A percentile compares a stretch with the other conserved stretches of the same genome.
Evolutionary conservation across 169 alveolate genomes (phyloP).

Genomic region (Eimeria necatrix): DNA sequence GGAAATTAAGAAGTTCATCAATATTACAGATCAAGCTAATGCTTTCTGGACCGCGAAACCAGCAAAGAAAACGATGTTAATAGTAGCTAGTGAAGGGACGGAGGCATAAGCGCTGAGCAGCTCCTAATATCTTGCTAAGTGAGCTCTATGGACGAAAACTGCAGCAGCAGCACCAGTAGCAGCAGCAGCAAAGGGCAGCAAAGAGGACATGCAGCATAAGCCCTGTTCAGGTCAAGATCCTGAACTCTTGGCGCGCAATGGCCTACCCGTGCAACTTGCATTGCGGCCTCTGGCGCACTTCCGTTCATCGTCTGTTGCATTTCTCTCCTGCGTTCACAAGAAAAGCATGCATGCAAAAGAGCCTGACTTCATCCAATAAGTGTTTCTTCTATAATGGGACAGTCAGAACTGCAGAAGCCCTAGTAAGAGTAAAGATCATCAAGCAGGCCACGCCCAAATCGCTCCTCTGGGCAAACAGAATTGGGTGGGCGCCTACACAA

Average conservation of each 20-base stretch:
- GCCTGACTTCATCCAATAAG: not conserved
- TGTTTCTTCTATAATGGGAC: too few relatives aligned
- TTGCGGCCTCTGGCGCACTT: conserved; percentile 47
- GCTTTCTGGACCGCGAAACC: too few relatives aligned
- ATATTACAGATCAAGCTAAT: too few relatives aligned
- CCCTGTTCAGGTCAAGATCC: not conserved
- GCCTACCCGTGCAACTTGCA: conserved; percentile 68
- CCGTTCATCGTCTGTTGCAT: conserved; percentile 63
- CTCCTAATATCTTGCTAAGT: too few relatives aligned
- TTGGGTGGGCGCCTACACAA: not conserved
- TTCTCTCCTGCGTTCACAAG: conserved; percentile 35
- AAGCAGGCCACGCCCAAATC: too few relatives aligned
- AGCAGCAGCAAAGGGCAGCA: not conserved
- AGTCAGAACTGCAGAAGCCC: too few relatives aligned
- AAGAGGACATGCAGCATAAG: not conserved
- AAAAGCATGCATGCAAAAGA: not conserved
- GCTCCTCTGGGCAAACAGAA: not conserved
- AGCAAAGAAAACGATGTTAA: too few relatives aligned
- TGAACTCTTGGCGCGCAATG: not conserved
- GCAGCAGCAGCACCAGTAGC: not conserved
- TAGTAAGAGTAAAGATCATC: too few relatives aligned
- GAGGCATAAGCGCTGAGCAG: too few relatives aligned
- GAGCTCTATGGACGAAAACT: not conserved
- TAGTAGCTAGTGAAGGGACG: too few relatives aligned
- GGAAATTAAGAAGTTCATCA: too few relatives aligned